A percentile compares a stretch with the other conserved stretches of the same genome.
Evolutionary conservation across 805 yeast genomes (phyloP).

Genomic region (Debaryomyces castellii): DNA sequence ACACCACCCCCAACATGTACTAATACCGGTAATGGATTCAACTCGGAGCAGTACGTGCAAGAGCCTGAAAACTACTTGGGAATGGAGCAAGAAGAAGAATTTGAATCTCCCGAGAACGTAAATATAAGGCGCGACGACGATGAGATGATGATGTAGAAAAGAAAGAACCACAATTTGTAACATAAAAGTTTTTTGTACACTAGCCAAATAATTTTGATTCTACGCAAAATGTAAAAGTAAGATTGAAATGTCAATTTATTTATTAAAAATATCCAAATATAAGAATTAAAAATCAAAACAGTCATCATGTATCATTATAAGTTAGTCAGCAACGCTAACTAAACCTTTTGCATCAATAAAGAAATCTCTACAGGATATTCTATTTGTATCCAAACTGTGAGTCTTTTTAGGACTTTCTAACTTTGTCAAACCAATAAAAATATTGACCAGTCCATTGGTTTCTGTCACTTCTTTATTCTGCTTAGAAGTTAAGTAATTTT

Average conservation of each 20-base stretch:
- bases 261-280: not conserved
- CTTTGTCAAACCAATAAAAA: conserved; percentile 2
- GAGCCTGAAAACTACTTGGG: conserved; percentile 42
- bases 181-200: not conserved
- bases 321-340: conserved; percentile 14
- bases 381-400: not conserved
- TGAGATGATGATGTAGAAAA: conserved; percentile 8
- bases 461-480: conserved; percentile 3
- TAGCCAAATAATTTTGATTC: not conserved
- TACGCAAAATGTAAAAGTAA: not conserved
- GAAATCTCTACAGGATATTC: conserved; percentile 20
- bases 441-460: not conserved
- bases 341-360: conserved; percentile 28
- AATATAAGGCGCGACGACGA: conserved; percentile 1
- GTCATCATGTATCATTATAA: not conserved
- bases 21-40: not conserved
- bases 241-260: not conserved
- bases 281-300: not conserved
- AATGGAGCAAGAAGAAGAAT: conserved; percentile 22
- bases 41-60: conserved; percentile 17
- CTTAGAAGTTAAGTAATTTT: conserved; percentile 4
- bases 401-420: not conserved
- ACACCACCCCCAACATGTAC: conserved; percentile 10
- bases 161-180: not conserved
- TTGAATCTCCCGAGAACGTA: conserved; percentile 6